Evolutionary conservation across 2,329 filamentous ascomycete species (phyloP).

Genomic region (Arthrobotrys conoides): DNA sequence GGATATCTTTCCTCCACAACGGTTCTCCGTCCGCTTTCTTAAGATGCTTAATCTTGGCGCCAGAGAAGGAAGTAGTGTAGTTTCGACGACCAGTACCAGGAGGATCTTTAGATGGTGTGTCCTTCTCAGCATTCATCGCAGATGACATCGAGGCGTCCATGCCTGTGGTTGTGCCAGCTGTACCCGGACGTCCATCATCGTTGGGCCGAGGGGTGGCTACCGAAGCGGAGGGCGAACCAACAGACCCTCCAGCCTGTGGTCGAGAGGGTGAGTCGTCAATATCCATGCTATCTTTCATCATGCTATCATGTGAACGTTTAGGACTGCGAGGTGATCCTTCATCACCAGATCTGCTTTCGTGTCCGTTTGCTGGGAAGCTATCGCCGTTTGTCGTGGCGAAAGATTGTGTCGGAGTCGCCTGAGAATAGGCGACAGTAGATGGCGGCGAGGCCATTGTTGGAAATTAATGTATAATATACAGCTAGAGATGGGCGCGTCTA

Average conservation of each 20-base stretch:
- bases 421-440: constrained; percentile 51
- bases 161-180: constrained; percentile 26
- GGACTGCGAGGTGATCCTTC: constrained; percentile 51
- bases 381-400: constrained; percentile 52
- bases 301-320: constrained; percentile 57
- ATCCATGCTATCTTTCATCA: constrained; percentile 59
- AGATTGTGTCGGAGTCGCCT: constrained; percentile 51
- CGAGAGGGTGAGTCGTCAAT: constrained; percentile 49
- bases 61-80: constrained; percentile 59
- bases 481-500: constrained; percentile 40
- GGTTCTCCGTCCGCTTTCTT: constrained; percentile 92
- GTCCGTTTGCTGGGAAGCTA: constrained; percentile 51
- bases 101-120: constrained; percentile 55
- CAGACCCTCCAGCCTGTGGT: constrained; percentile 9
- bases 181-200: constrained; percentile 29
- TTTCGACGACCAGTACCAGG: constrained; percentile 51
- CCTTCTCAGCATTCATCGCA: constrained; percentile 25
- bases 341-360: constrained; percentile 46
- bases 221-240: constrained; percentile 36
- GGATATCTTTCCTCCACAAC: constrained; percentile 88
- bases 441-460: constrained; percentile 54
- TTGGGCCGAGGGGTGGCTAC: constrained; percentile 45
- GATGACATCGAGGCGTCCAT: constrained; percentile 31
- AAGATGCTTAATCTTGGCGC: constrained; percentile 80
- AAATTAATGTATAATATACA: constrained; percentile 15